A percentile compares a stretch with the other conserved stretches of the same genome.
Evolutionary conservation across 2,329 filamentous ascomycete species (phyloP).

Genomic region (Sporothrix humicola): DNA sequence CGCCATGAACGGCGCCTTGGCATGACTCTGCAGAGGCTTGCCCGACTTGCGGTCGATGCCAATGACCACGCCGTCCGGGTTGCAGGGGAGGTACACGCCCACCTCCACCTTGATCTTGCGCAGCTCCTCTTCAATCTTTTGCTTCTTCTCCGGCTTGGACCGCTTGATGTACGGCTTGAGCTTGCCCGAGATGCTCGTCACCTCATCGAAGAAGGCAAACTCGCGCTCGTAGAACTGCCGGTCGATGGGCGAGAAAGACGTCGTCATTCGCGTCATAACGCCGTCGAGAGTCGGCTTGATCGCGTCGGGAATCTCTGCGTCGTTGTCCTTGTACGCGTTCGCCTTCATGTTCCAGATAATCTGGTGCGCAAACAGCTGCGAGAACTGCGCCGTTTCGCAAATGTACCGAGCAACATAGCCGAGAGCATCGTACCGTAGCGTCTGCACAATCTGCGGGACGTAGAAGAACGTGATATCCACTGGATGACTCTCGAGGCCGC

Average conservation of each 20-base stretch:
- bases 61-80: constrained; percentile 95
- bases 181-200: constrained; percentile 94
- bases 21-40: constrained; percentile 95
- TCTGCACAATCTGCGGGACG: constrained; percentile 96
- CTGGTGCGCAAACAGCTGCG: constrained; percentile 97
- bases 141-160: constrained; percentile 95
- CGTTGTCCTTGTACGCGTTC: constrained; percentile 97
- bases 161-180: constrained; percentile 91
- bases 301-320: constrained; percentile 83
- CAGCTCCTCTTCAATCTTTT: constrained; percentile 98
- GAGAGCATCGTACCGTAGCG: constrained; percentile 86
- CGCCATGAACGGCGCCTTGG: constrained; percentile 98
- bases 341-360: constrained; percentile 99
- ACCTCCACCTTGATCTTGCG: constrained; percentile 97
- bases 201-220: constrained; percentile 97
- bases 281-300: constrained; percentile 93
- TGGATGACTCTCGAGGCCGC: constrained; percentile 88
- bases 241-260: constrained; percentile 79
- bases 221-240: constrained; percentile 89
- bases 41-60: constrained; percentile 98
- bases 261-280: constrained; percentile 83
- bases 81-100: constrained; percentile 95
- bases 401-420: constrained; percentile 98
- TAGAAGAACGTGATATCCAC: constrained; percentile 99
- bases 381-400: constrained; percentile 93